Percentiles rank a stretch among this genome's conserved stretches.
phyloP scores from a whole-genome alignment of 1,284 basidiomycete species.

The Ganoderma meredithae region DNA sequence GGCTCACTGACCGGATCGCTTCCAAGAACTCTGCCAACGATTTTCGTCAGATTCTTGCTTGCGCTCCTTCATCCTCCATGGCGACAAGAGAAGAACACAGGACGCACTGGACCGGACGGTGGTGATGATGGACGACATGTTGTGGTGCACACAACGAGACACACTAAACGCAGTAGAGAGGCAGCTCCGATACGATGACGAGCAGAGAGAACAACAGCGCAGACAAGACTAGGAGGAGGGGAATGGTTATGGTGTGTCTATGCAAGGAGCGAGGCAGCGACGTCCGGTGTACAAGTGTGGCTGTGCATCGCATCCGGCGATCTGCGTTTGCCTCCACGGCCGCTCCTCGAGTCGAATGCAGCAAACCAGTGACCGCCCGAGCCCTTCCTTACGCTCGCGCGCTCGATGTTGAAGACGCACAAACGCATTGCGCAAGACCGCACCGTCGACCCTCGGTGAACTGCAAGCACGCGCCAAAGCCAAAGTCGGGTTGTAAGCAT shows the following conservation, averaged over 20 bases:
- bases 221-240: conserved; percentile 12
- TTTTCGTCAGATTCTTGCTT: conserved; percentile 2
- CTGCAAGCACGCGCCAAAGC: background rate
- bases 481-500: background rate
- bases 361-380: too few relatives aligned
- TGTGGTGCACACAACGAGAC: conserved; percentile 1
- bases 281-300: conserved; percentile 10
- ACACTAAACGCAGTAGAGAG: background rate
- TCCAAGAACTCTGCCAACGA: conserved; percentile 74
- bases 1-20: conserved; percentile 82
- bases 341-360: too few relatives aligned
- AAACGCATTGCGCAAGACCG: background rate
- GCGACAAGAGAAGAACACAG: conserved; percentile 3
- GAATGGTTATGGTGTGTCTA: background rate
- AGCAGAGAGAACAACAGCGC: background rate
- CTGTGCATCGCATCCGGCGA: conserved; percentile 31
- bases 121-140: conserved; percentile 59
- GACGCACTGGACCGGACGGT: conserved; percentile 61
- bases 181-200: background rate
- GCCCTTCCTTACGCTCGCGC: too few relatives aligned
- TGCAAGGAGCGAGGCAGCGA: background rate
- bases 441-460: background rate
- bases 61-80: background rate
- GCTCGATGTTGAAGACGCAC: background rate
- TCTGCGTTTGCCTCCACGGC: conserved; percentile 19